phyloP scores from a whole-genome alignment of 495 filamentous ascomycete species.

The Copromyces sp. region DNA sequence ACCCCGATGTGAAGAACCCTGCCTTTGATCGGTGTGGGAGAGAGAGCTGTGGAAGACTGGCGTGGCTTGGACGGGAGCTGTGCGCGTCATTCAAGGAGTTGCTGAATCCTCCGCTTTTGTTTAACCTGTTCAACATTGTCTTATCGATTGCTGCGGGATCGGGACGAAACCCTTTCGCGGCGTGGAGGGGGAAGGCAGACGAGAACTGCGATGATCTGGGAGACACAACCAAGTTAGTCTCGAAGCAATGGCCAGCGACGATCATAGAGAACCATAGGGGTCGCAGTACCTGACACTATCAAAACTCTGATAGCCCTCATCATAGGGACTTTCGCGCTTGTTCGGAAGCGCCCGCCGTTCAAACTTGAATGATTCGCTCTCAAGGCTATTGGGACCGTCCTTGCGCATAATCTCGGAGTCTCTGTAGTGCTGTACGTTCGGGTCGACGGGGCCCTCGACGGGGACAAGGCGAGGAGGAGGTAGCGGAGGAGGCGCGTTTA shows the following conservation, averaged over 20 bases:
- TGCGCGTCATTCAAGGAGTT: slow-evolving; percentile 39
- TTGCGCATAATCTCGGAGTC: slow-evolving; percentile 14
- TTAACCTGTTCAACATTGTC: slow-evolving; percentile 65
- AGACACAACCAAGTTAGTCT: slow-evolving; percentile 9
- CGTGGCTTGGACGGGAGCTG: slow-evolving; percentile 34
- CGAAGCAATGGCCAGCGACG: background rate
- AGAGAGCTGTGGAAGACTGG: slow-evolving; percentile 39
- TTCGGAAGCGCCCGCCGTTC: slow-evolving; percentile 14
- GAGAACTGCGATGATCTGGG: slow-evolving; percentile 18
- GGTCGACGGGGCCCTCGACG: slow-evolving; percentile 25
- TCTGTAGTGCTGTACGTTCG: slow-evolving; percentile 17
- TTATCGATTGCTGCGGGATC: slow-evolving; percentile 69
- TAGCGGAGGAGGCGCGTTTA: slow-evolving; percentile 39
- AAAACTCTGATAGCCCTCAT: slow-evolving; percentile 45
- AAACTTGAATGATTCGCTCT: slow-evolving; percentile 20
- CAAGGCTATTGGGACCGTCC: slow-evolving; percentile 10
- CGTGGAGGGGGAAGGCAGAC: slow-evolving; percentile 31
- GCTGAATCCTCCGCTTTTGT: slow-evolving; percentile 45
- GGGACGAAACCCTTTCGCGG: slow-evolving; percentile 42
- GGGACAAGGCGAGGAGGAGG: slow-evolving; percentile 37
- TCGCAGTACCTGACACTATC: slow-evolving; percentile 27
- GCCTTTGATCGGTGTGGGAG: slow-evolving; percentile 35
- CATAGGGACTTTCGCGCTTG: slow-evolving; percentile 21
- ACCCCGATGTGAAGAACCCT: slow-evolving; percentile 33
- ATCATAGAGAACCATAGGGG: background rate